Conservation (phyloP, 2,329 filamentous ascomycete species). For the Cordyceps javanica region DNA sequence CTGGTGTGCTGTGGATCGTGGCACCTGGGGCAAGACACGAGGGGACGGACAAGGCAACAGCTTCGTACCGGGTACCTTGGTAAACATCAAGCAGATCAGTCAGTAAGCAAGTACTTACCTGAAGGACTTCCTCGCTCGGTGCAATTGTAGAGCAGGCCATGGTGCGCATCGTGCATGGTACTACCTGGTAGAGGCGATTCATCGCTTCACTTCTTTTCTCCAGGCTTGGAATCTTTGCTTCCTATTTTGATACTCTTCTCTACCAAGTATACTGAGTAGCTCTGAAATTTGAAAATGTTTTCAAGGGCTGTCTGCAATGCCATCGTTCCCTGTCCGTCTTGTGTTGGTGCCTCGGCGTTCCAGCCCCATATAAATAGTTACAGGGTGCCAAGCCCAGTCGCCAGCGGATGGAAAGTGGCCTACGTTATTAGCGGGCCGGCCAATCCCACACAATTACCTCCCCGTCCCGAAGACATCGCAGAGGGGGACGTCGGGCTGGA, state of each 20-base stretch:
- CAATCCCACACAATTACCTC: not conserved
- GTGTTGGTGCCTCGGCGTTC: not conserved
- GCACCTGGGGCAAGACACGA: not conserved
- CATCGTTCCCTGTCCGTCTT: not conserved
- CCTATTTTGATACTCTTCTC: no score
- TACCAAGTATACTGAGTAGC: no score
- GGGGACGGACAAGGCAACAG: not conserved
- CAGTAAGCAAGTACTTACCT: no score
- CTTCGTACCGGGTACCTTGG: not conserved
- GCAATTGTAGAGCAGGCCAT: no score
- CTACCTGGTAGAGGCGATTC: no score
- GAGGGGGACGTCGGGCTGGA: not conserved
- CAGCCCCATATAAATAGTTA: not conserved
- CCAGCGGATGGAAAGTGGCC: not conserved
- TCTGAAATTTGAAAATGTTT: not conserved
- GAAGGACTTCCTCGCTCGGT: no score
- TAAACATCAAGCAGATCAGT: no score
- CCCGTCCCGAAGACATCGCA: not conserved
- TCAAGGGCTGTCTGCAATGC: no score
- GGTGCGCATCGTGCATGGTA: no score
- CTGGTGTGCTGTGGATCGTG: no score
- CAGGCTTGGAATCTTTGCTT: no score
- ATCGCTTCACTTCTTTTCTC: no score
- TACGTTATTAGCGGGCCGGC: not conserved
- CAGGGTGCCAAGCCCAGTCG: not conserved